Evolutionary conservation across 1,284 basidiomycete genomes (phyloP).

Genomic region (Leccinum fallax): DNA sequence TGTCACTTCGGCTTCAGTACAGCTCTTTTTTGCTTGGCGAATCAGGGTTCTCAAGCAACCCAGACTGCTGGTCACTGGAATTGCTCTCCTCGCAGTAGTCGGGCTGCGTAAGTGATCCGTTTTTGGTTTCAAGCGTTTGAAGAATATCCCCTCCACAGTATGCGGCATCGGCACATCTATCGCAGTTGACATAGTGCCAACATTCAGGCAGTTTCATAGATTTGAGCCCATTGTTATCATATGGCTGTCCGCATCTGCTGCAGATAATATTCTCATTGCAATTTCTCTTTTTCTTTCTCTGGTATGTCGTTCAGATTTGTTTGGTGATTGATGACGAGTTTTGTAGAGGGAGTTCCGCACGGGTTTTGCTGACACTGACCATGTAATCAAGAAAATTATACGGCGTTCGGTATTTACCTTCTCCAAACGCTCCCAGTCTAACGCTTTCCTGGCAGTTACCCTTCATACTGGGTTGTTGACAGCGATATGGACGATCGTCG

Average conservation of each 20-base stretch:
- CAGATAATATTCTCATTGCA: constrained; percentile 37
- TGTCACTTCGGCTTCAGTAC: constrained; percentile 42
- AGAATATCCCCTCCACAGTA: constrained; percentile 19
- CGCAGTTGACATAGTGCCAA: constrained; percentile 32
- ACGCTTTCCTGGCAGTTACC: constrained; percentile 31
- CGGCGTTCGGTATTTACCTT: constrained; percentile 21
- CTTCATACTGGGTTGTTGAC: constrained; percentile 41
- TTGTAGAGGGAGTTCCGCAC: constrained; percentile 33
- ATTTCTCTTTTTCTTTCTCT: constrained; percentile 29
- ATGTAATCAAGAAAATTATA: constrained; percentile 38
- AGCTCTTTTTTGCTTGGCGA: constrained; percentile 48
- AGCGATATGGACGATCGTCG: constrained; percentile 37
- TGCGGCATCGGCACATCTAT: constrained; percentile 38
- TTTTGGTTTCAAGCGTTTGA: neutral
- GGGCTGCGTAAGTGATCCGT: constrained; percentile 21
- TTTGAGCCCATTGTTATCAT: constrained; percentile 37
- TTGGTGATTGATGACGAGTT: neutral
- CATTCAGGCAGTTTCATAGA: constrained; percentile 33
- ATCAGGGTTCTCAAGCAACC: constrained; percentile 41
- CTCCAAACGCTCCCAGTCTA: neutral
- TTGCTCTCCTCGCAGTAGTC: constrained; percentile 32
- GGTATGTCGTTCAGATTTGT: constrained; percentile 20
- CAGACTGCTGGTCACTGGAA: constrained; percentile 27
- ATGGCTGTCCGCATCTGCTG: constrained; percentile 34
- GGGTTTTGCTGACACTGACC: constrained; percentile 35